phyloP scores from a whole-genome alignment of 768 basidiomycete species.

The Collybiopsis confluens region DNA sequence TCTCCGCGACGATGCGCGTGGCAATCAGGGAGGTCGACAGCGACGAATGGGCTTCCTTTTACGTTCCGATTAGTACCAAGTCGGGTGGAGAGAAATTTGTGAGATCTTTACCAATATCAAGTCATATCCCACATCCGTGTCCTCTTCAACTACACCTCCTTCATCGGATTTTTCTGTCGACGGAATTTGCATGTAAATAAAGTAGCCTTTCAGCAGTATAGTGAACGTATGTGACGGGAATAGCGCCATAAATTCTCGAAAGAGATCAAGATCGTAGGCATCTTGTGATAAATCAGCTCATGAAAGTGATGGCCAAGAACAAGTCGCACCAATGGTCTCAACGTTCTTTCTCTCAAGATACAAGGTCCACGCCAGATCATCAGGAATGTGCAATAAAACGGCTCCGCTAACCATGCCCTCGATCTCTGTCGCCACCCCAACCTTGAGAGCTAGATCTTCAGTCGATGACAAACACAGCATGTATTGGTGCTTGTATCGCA shows the following conservation, averaged over 20 bases:
- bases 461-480: constrained; percentile 55
- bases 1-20: constrained; percentile 57
- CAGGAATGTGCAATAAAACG: constrained; percentile 68
- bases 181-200: constrained; percentile 51
- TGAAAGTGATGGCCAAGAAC: constrained; percentile 5
- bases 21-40: constrained; percentile 60
- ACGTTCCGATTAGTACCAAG: constrained; percentile 8
- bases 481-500: constrained; percentile 58
- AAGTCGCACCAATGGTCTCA: constrained; percentile 55
- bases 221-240: constrained; percentile 62
- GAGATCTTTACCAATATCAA: constrained; percentile 50
- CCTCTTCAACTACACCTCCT: constrained; percentile 23
- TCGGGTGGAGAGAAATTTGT: background rate
- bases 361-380: constrained; percentile 80
- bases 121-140: constrained; percentile 54
- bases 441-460: constrained; percentile 36
- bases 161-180: constrained; percentile 40
- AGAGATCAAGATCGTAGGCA: constrained; percentile 50
- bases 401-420: constrained; percentile 71
- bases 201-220: constrained; percentile 60
- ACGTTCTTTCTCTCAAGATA: constrained; percentile 73
- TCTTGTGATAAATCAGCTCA: constrained; percentile 31
- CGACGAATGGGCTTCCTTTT: constrained; percentile 50
- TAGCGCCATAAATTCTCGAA: constrained; percentile 58
- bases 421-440: constrained; percentile 51